phyloP scores from a whole-genome alignment of 352 stramenopile species.

The Pythium insidiosum region DNA sequence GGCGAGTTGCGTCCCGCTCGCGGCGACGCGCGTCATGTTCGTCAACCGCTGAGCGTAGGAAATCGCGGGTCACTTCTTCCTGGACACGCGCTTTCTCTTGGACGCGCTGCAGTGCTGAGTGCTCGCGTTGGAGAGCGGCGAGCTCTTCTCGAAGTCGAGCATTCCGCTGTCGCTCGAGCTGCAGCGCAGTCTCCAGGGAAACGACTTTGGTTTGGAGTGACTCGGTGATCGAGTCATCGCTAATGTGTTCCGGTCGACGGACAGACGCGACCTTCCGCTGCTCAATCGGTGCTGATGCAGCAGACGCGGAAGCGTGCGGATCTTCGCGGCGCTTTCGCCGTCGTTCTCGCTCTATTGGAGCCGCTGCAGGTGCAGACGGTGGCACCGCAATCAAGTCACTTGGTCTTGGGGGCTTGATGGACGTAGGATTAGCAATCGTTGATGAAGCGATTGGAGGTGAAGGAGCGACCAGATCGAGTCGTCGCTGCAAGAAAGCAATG shows the following conservation, averaged over 20 bases:
- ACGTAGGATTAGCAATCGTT: too few relatives aligned
- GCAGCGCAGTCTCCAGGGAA: conserved; percentile 4
- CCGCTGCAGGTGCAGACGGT: neutral
- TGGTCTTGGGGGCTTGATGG: too few relatives aligned
- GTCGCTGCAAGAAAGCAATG: conserved; percentile 31
- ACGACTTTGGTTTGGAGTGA: neutral
- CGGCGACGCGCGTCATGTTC: conserved; percentile 28
- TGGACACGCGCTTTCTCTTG: conserved; percentile 38
- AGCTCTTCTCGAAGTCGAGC: conserved; percentile 12
- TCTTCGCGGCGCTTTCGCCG: conserved; percentile 15
- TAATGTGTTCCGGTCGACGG: neutral
- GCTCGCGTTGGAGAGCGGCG: neutral
- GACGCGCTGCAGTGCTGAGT: conserved; percentile 13
- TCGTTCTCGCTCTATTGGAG: neutral
- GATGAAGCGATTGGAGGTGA: too few relatives aligned
- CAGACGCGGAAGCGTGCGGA: too few relatives aligned
- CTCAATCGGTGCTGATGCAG: too few relatives aligned
- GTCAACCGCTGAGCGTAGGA: conserved; percentile 29
- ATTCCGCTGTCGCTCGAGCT: conserved; percentile 9
- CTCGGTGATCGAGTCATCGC: neutral
- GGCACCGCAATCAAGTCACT: too few relatives aligned
- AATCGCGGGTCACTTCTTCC: conserved; percentile 26
- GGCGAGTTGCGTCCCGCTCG: conserved; percentile 24
- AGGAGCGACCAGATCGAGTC: conserved; percentile 3
- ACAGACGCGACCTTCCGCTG: too few relatives aligned